These are phyloP conservation scores for Fusarium illudens DNA, from an alignment of 2,329 filamentous ascomycete species.

Conservation along the genomic window DNA sequence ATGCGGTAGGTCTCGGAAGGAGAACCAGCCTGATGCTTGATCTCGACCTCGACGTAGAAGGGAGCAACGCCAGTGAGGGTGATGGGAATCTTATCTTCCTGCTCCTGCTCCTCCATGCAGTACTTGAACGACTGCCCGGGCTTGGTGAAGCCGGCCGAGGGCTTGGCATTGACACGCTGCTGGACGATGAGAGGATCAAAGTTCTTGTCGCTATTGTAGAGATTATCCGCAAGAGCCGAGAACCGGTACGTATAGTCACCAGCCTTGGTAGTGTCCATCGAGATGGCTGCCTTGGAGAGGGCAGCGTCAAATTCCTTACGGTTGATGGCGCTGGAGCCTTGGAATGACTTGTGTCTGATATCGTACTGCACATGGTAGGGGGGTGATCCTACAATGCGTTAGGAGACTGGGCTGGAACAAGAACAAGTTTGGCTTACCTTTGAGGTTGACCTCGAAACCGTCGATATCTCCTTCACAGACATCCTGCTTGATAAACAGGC, in stretches of 20 bases:
- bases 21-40: constrained; percentile 86
- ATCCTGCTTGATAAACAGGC: constrained; percentile 75
- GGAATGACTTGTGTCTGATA: constrained; percentile 74
- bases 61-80: constrained; percentile 83
- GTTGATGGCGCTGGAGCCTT: constrained; percentile 70
- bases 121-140: constrained; percentile 96
- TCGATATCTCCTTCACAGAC: constrained; percentile 97
- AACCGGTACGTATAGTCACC: constrained; percentile 90
- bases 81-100: constrained; percentile 89
- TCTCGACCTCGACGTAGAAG: constrained; percentile 89
- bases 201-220: constrained; percentile 79
- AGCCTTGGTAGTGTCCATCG: constrained; percentile 84
- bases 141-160: constrained; percentile 81
- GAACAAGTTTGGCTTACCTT: constrained; percentile 62
- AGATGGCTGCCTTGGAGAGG: constrained; percentile 77
- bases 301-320: constrained; percentile 80
- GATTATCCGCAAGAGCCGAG: constrained; percentile 80
- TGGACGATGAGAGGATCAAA: constrained; percentile 74
- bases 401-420: constrained; percentile 35
- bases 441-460: constrained; percentile 80
- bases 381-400: constrained; percentile 66
- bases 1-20: constrained; percentile 84
- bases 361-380: constrained; percentile 88
- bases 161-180: constrained; percentile 85
- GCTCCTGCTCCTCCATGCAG: constrained; percentile 83